These are phyloP conservation scores for Heimioporus sp. DNA, from an alignment of 768 basidiomycete species.

Conservation along the genomic window DNA sequence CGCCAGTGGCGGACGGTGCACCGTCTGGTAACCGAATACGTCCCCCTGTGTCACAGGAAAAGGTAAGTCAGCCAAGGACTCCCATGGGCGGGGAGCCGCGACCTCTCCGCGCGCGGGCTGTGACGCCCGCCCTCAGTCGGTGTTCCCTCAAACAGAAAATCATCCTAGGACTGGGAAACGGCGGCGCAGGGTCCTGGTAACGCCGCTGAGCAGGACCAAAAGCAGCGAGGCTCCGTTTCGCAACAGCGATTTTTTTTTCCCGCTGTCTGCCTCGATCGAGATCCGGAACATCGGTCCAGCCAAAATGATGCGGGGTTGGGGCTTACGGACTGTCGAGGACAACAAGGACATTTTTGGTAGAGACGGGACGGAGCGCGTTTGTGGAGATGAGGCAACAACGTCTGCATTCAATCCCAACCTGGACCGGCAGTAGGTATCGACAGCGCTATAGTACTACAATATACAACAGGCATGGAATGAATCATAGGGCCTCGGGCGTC, in stretches of 20 bases:
- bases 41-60: neutral
- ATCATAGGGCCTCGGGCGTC: slow-evolving; percentile 19
- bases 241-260: slow-evolving; percentile 21
- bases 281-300: slow-evolving; percentile 26
- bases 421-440: slow-evolving; percentile 29
- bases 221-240: slow-evolving; percentile 30
- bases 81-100: slow-evolving; percentile 16
- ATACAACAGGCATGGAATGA: slow-evolving; percentile 22
- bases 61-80: neutral
- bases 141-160: slow-evolving; percentile 6
- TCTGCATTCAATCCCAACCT: slow-evolving; percentile 19
- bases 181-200: slow-evolving; percentile 24
- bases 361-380: no score
- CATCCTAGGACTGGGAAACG: slow-evolving; percentile 8
- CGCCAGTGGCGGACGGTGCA: neutral
- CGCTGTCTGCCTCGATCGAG: slow-evolving; percentile 23
- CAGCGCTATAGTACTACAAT: slow-evolving; percentile 27
- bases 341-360: slow-evolving; percentile 8
- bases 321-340: slow-evolving; percentile 8
- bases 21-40: neutral
- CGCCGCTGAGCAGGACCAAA: slow-evolving; percentile 29
- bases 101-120: slow-evolving; percentile 22
- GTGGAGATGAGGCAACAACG: slow-evolving; percentile 16
- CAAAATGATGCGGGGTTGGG: slow-evolving; percentile 25
- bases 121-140: slow-evolving; percentile 1